Evolutionary conservation across 176 grass and related monocot genomes (phyloP).

Genomic region (Phoenix roebelenii): DNA sequence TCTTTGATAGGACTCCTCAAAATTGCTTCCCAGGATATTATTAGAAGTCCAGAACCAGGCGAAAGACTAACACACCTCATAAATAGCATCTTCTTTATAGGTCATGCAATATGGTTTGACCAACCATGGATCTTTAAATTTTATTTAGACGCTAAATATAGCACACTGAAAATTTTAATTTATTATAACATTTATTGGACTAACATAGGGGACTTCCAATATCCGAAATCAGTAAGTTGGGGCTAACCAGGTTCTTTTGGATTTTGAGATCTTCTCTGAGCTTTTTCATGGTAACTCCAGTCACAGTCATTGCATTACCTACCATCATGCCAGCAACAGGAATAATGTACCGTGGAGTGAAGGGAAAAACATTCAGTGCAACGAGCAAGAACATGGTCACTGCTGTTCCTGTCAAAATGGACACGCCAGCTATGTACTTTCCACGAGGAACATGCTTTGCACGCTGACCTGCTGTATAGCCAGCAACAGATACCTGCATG

Average conservation of each 20-base stretch:
- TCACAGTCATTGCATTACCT: conserved; percentile 86
- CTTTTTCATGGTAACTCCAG: conserved; percentile 69
- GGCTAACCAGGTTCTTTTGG: conserved; percentile 34
- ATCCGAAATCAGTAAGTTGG: not conserved
- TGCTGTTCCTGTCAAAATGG: conserved; percentile 61
- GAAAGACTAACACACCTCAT: no score
- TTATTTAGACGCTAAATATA: no score
- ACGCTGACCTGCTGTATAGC: conserved; percentile 55
- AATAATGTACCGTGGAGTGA: conserved; percentile 83
- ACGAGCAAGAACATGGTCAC: conserved; percentile 81
- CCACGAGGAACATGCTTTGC: conserved; percentile 58
- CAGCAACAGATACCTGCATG: conserved; percentile 41
- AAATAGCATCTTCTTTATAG: no score
- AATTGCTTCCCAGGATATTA: no score
- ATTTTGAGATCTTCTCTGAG: conserved; percentile 47
- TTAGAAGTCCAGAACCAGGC: no score
- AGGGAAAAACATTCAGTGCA: conserved; percentile 58
- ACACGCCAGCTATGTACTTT: conserved; percentile 43
- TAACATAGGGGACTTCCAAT: no score
- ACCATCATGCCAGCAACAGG: conserved; percentile 95
- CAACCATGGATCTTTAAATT: no score
- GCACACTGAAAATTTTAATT: no score
- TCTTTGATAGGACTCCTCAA: no score
- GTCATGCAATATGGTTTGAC: no score
- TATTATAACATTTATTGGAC: no score